These are phyloP conservation scores for Sabuloglossum arenarium DNA, from an alignment of 495 filamentous ascomycete species.

Conservation along the genomic window DNA sequence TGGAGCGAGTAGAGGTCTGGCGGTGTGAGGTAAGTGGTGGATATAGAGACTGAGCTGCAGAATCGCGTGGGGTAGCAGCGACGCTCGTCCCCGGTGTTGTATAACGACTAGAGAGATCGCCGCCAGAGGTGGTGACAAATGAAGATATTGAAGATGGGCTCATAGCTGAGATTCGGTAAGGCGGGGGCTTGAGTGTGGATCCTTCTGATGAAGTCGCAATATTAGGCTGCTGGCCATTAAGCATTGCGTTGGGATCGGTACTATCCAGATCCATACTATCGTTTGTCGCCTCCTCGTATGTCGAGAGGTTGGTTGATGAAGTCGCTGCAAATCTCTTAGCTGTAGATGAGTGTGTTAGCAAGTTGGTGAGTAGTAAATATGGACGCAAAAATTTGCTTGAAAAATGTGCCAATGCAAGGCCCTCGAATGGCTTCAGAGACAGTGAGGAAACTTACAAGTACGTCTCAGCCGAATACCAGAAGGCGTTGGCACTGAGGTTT, in stretches of 20 bases:
- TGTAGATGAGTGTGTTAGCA: neutral
- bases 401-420: too few species aligned
- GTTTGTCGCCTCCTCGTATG: neutral
- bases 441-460: neutral
- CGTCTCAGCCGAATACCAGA: neutral
- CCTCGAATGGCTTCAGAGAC: too few species aligned
- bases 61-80: neutral
- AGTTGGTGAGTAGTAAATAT: too few species aligned
- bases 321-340: neutral
- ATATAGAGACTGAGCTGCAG: neutral
- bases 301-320: too few species aligned
- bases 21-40: neutral
- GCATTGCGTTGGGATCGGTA: neutral
- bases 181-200: neutral
- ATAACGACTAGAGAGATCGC: slow-evolving; percentile 1
- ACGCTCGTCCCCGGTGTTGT: slow-evolving; percentile 2
- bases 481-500: neutral
- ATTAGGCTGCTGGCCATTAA: neutral
- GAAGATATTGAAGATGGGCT: slow-evolving; percentile 3
- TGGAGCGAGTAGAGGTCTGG: neutral
- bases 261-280: neutral
- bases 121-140: neutral
- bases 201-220: neutral
- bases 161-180: neutral
- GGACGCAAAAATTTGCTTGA: neutral